A percentile compares a stretch with the other conserved stretches of the same genome.
Conservation (phyloP, 106 monocot genomes). For the Alisma plantagoaquatica region DNA sequence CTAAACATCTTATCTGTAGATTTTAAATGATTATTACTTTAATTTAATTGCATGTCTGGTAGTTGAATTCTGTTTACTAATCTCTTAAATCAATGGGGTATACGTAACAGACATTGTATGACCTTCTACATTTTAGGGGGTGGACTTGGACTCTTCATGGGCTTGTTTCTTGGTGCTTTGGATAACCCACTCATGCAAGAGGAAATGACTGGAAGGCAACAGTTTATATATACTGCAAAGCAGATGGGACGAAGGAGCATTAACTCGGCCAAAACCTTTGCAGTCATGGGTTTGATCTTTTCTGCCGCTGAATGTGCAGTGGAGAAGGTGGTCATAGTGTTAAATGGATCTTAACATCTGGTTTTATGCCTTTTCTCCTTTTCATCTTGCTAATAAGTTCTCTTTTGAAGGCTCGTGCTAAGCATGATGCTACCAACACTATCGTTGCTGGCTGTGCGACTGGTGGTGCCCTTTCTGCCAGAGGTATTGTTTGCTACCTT, state of each 20-base stretch:
- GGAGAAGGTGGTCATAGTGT: constrained; percentile 61
- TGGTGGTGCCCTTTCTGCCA: constrained; percentile 76
- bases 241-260: constrained; percentile 90
- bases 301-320: constrained; percentile 86
- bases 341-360: too few species aligned
- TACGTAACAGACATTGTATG: too few species aligned
- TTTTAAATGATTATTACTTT: too few species aligned
- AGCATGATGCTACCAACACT: constrained; percentile 82
- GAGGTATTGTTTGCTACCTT: too few species aligned
- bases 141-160: constrained; percentile 76
- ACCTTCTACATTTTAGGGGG: too few species aligned
- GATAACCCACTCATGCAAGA: constrained; percentile 72
- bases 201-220: constrained; percentile 66
- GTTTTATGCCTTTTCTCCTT: too few species aligned
- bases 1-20: too few species aligned
- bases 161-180: constrained; percentile 72
- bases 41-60: too few species aligned
- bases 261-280: constrained; percentile 71
- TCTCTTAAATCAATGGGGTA: too few species aligned
- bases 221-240: constrained; percentile 68
- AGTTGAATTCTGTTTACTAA: too few species aligned
- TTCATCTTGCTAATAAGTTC: too few species aligned
- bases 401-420: constrained; percentile 60
- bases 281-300: constrained; percentile 81
- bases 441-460: constrained; percentile 87